phyloP scores from a whole-genome alignment of 257 asterid genomes.

The Scutellaria baicalensis region DNA sequence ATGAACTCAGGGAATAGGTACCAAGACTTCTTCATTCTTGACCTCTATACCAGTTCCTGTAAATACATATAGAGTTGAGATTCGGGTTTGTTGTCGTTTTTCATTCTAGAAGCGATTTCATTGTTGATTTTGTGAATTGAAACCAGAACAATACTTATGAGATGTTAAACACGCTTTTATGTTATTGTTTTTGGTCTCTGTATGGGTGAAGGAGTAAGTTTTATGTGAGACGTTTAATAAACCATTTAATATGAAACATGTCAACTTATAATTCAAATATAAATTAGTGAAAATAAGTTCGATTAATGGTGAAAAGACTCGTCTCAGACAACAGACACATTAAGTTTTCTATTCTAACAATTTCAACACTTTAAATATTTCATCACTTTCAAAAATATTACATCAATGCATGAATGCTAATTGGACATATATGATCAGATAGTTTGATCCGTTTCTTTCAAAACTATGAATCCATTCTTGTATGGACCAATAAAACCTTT shows the following conservation, averaged over 20 bases:
- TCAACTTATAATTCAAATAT: too few species aligned
- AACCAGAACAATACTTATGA: background rate
- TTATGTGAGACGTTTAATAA: too few species aligned
- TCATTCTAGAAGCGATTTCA: background rate
- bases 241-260: too few species aligned
- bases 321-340: too few species aligned
- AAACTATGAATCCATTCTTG: constrained; percentile 25
- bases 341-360: too few species aligned
- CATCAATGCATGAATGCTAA: too few species aligned
- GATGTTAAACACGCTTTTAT: background rate
- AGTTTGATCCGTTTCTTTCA: background rate
- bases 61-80: constrained; percentile 17
- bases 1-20: background rate
- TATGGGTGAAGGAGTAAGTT: too few species aligned
- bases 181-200: background rate
- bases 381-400: too few species aligned
- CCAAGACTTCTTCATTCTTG: background rate
- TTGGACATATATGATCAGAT: background rate
- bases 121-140: constrained; percentile 3
- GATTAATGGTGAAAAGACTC: too few species aligned
- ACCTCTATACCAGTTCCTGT: constrained; percentile 4
- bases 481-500: background rate
- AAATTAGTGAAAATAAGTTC: too few species aligned
- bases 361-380: too few species aligned
- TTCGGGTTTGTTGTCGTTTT: background rate